phyloP scores from a whole-genome alignment of 768 basidiomycete species.

The Rhodocollybia butyracea region DNA sequence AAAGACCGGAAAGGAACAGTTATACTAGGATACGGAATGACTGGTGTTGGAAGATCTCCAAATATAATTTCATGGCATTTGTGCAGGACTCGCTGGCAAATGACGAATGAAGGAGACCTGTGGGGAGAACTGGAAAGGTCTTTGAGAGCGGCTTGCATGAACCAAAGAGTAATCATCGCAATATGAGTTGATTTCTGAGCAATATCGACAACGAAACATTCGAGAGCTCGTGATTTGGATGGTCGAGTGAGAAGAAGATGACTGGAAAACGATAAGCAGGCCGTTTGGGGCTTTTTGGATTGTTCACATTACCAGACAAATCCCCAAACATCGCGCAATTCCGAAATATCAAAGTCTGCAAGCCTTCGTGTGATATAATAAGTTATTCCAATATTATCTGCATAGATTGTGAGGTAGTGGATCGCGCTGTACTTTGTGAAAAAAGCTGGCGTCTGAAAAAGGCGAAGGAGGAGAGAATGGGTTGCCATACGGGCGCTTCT shows the following conservation, averaged over 20 bases:
- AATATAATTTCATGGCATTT: conserved; percentile 97
- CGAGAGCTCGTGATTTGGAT: conserved; percentile 87
- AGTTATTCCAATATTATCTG: conserved; percentile 88
- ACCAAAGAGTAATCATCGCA: conserved; percentile 96
- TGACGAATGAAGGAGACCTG: conserved; percentile 75
- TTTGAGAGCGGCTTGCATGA: conserved; percentile 92
- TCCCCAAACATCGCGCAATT: conserved; percentile 84
- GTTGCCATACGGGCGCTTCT: conserved; percentile 4
- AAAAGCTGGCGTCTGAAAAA: conserved; percentile 89
- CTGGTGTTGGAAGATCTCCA: conserved; percentile 70
- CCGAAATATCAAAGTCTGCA: conserved; percentile 58
- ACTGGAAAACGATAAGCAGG: conserved; percentile 38
- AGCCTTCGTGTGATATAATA: conserved; percentile 84
- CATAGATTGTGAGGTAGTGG: conserved; percentile 77
- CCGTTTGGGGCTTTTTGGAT: conserved; percentile 8
- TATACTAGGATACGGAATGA: conserved; percentile 66
- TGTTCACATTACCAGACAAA: conserved; percentile 67
- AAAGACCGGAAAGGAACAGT: conserved; percentile 43
- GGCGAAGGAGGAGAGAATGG: conserved; percentile 84
- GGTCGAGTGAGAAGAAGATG: conserved; percentile 93
- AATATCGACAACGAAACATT: conserved; percentile 88
- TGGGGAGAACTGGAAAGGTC: conserved; percentile 63
- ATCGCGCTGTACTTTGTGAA: conserved; percentile 94
- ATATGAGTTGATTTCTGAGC: conserved; percentile 92
- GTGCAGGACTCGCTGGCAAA: conserved; percentile 89